Percentiles rank a stretch among this genome's conserved stretches.
Conservation (phyloP, 1,284 basidiomycete genomes). For the Moesziomyces globuligerus region DNA sequence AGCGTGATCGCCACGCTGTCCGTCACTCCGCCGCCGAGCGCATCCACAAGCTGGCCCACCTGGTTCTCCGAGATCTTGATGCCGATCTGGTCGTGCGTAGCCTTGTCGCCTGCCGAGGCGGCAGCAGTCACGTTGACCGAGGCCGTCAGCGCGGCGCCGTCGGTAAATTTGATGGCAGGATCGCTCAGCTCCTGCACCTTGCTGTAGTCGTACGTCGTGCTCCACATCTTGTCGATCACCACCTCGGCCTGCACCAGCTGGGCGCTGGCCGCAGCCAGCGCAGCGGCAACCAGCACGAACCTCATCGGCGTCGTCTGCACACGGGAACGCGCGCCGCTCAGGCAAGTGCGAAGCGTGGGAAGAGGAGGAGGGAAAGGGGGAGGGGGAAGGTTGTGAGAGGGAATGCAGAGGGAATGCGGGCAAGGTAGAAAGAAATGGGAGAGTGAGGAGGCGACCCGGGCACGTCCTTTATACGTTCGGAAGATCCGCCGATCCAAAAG, state of each 20-base stretch:
- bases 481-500: no score
- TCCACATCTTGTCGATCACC: conserved; percentile 45
- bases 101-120: not conserved
- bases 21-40: conserved; percentile 49
- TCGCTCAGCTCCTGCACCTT: conserved; percentile 35
- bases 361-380: conserved; percentile 3
- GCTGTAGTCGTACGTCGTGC: conserved; percentile 34
- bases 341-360: not conserved
- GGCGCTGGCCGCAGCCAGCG: conserved; percentile 4
- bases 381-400: no score
- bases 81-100: conserved; percentile 22
- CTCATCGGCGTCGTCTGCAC: not conserved
- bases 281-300: conserved; percentile 1
- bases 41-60: conserved; percentile 39
- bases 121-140: conserved; percentile 25
- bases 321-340: no score
- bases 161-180: conserved; percentile 31
- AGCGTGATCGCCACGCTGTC: conserved; percentile 51
- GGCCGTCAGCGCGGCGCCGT: conserved; percentile 7
- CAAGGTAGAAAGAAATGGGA: conserved; percentile 4
- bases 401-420: no score
- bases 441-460: no score
- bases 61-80: conserved; percentile 33
- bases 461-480: no score
- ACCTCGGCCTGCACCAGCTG: conserved; percentile 9